Conservation (phyloP, 805 yeast species). For the Alloascoidea africana region DNA sequence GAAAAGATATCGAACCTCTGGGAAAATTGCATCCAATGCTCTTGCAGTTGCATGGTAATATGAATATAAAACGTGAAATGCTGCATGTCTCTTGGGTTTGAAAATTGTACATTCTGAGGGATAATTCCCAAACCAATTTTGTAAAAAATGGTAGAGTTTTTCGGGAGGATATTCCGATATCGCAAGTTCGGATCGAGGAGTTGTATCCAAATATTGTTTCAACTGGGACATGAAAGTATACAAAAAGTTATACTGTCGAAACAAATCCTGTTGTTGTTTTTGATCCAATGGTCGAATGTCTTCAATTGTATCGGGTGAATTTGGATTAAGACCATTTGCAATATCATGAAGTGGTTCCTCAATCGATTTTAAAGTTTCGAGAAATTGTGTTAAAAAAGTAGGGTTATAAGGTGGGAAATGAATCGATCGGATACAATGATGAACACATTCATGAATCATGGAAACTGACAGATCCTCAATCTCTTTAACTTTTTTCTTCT, state of each 20-base stretch:
- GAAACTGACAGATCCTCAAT: no score
- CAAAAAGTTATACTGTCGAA: constrained; percentile 7
- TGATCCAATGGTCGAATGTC: no score
- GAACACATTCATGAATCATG: no score
- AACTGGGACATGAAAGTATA: constrained; percentile 6
- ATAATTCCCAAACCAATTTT: constrained; percentile 13
- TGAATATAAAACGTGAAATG: constrained; percentile 13
- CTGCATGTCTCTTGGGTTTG: constrained; percentile 3
- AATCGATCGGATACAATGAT: constrained; percentile 19
- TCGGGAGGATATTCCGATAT: constrained; percentile 9
- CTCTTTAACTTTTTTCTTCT: no score
- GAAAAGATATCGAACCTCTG: constrained; percentile 21
- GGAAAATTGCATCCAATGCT: constrained; percentile 19
- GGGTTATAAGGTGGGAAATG: constrained; percentile 18
- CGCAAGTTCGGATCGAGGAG: constrained; percentile 5
- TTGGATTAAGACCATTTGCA: no score
- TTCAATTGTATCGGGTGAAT: no score
- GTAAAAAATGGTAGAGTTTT: constrained; percentile 9
- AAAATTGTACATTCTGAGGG: constrained; percentile 11
- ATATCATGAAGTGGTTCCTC: constrained; percentile 7
- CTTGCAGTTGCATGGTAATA: constrained; percentile 20
- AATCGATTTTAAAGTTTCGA: constrained; percentile 9
- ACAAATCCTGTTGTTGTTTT: no score
- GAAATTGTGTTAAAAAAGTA: constrained; percentile 15
- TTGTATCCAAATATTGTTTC: constrained; percentile 6